These are phyloP conservation scores for Jacaranda copaia DNA, from an alignment of 257 asterid species.

Conservation along the genomic window DNA sequence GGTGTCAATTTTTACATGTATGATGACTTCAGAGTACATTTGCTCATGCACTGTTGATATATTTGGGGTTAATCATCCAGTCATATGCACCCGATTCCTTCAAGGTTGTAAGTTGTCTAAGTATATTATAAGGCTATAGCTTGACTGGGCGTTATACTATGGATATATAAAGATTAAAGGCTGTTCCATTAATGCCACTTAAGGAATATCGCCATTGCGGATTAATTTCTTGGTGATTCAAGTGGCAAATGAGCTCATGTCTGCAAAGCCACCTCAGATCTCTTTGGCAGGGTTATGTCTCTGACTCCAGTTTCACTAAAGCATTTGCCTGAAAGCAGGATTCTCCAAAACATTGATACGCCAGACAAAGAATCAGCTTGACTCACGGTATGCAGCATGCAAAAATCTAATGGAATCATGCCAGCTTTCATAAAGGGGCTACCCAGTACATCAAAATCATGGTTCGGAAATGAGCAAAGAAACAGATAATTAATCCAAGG, in stretches of 20 bases:
- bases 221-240: not conserved
- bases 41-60: not conserved
- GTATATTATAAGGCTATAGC: not conserved
- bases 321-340: slow-evolving; percentile 1
- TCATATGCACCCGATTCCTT: not conserved
- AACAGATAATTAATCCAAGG: not conserved
- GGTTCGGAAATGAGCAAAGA: not conserved
- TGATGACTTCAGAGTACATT: not conserved
- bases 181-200: not conserved
- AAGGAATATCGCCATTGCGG: slow-evolving; percentile 14
- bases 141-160: not conserved
- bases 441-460: not conserved
- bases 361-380: slow-evolving; percentile 19
- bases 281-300: not conserved
- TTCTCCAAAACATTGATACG: slow-evolving; percentile 12
- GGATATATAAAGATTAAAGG: not conserved
- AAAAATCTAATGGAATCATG: not conserved
- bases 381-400: not conserved
- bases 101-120: slow-evolving; percentile 11
- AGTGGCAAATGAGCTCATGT: not conserved
- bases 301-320: not conserved
- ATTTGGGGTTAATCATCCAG: slow-evolving; percentile 7
- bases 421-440: not conserved
- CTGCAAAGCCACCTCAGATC: slow-evolving; percentile 1
- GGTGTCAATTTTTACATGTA: not conserved